Evolutionary conservation across 352 stramenopile species (phyloP), one percentile per base, ranked within the genome.

Genomic region (Lagenidium giganteum): DNA sequence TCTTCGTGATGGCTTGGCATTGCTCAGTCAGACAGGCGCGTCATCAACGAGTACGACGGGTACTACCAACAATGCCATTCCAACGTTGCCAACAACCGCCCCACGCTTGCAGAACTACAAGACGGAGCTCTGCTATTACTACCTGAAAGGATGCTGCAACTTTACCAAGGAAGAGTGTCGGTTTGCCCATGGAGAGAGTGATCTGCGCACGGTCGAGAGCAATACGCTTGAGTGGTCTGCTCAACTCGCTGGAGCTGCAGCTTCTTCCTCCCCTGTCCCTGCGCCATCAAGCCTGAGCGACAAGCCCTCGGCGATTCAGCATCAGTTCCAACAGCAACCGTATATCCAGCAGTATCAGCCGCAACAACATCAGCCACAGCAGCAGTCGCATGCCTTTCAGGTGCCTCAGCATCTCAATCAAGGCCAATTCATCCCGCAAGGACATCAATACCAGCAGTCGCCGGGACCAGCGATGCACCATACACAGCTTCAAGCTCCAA

Each of bases 91-190:
- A 13, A 42, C 71, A 8, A 65, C 74, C 9, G 77, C 75, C 6
- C 76, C 78, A 36, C 65, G 81, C 24, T 54, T 91, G 25, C 77
- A 93, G 54, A 93, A 81, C 52, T 93, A 93, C 71, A 93, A 93
- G 76, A 93, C 81, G 0, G 77, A 93, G 55, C 49, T 93, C 32
- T 93, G 81, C 63, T 93, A 90, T 55, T 93, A 91, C 57, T 93
- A 89, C 42, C 58, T 93, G 21, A 90, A 91, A 33, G 81, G 81
- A 21, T 88, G 82, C 51, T 93, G 81, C 69, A 93, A 93, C 59
- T 93, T 89, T 61, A 70, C 78, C 3, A 93, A 86, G 52, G 81
- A 91, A 4, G 81, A 93, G 37, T 93, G 81, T 21, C 70, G 81
- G n/a, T 93, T 93, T 25, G 81, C 81, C n/a, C 81, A 93, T 30